These are phyloP conservation scores for Parachaetomium inaequale DNA, from an alignment of 495 filamentous ascomycete species.

Conservation along the genomic window DNA sequence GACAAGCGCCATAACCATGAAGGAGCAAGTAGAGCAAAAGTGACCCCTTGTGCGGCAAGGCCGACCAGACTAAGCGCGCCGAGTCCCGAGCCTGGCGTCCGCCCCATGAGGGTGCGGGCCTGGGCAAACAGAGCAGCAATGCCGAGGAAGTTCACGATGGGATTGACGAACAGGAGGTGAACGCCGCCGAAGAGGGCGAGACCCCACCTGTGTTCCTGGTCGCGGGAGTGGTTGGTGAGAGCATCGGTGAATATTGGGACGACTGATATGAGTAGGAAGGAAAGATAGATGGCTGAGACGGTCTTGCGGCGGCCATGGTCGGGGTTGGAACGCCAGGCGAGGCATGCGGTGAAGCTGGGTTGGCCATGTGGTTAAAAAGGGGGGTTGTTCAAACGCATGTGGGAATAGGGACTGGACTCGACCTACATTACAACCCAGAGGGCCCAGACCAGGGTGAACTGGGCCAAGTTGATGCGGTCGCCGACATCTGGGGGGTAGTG, in stretches of 20 bases:
- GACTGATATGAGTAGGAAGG: neutral
- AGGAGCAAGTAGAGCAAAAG: neutral
- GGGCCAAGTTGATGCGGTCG: neutral
- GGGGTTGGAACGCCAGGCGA: neutral
- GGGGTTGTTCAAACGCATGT: neutral
- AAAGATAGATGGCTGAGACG: neutral
- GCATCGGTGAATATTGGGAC: neutral
- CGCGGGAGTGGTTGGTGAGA: neutral
- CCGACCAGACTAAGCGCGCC: neutral
- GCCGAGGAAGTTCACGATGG: neutral
- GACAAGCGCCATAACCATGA: neutral
- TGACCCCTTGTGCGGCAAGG: neutral
- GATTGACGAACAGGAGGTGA: neutral
- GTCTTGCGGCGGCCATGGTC: neutral
- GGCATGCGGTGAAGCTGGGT: neutral
- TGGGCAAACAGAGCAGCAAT: neutral
- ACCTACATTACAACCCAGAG: neutral
- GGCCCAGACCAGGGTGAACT: neutral
- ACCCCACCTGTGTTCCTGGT: neutral
- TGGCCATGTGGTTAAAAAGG: no score
- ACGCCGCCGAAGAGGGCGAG: neutral
- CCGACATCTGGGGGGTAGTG: neutral
- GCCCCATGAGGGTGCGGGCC: neutral
- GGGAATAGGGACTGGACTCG: neutral
- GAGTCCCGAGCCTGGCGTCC: constrained; percentile 1